Base-by-base conservation (phyloP, 2,329 filamentous ascomycete species). In the Thermochaetoides dissita region DNA sequence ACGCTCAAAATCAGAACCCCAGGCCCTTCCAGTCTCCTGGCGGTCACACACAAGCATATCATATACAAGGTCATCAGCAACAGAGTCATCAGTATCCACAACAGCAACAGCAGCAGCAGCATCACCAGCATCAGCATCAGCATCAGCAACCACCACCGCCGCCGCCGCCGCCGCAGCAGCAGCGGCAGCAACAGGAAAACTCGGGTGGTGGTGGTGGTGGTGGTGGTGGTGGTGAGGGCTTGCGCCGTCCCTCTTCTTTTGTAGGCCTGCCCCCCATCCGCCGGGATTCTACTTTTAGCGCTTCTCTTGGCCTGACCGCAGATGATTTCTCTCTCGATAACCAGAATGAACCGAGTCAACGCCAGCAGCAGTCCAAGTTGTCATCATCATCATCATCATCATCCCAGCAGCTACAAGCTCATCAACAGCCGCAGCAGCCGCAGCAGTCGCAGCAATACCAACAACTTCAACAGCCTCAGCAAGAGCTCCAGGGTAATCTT, bases 241-340 rank as follows among this genome's bases (percentile, higher is more conserved):
- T 64, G 32, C 58, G 63, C 34, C 63, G 67, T 30, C 59, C 64
- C 8, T 62, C 68, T 1, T 74, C 71, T 1, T 79, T 79, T 47
- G 60, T 69, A 17, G 71, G 71, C 1, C 56, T 80, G 33, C 75
- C 76, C 3, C 72, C 72, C 1, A 76, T 79, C 44, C 66, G 72
- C 37, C 65, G 72, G 30, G 67, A 65, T 10, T 78, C 75, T 10
- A 72, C 71, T 3, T 73, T 79, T 55, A 69, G 68, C 35, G 51
- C 66, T 30, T 55, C 53, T 11, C 49, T 70, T 56, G 32, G 63
- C 59, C 46, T 47, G 24, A 49, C 44, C 33, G 45, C 51, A 29
- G 43, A 49, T 12, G 45, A 46, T 24, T 45, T 46, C 36, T 46
- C 40, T 24, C n/a, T 45, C 30, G 40, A 33, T 30, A 43, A 45